phyloP scores from a whole-genome alignment of 2,329 filamentous ascomycete genomes.

The Venturia aucupariae region DNA sequence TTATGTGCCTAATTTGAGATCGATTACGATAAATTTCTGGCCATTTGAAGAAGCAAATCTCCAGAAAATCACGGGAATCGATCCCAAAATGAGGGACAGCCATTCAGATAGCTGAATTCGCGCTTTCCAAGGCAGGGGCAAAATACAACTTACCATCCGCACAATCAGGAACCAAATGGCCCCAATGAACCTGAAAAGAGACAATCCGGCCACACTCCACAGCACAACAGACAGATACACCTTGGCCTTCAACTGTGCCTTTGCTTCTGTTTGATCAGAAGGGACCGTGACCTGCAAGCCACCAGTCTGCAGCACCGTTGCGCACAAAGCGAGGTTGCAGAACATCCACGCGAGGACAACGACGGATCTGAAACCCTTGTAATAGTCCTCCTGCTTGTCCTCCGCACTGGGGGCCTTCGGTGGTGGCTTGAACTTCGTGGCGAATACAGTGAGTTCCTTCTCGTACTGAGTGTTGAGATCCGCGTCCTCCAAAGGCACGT shows the following conservation, averaged over 20 bases:
- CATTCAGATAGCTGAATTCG: no score
- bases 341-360: constrained; percentile 97
- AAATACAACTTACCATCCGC: constrained; percentile 22
- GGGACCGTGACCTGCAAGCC: constrained; percentile 54
- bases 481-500: constrained; percentile 77
- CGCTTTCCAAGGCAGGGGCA: no score
- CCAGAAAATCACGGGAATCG: no score
- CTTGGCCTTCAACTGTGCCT: constrained; percentile 51
- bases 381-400: constrained; percentile 95
- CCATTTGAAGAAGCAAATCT: no score
- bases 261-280: constrained; percentile 26
- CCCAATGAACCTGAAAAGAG: constrained; percentile 77
- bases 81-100: no score
- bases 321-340: constrained; percentile 80
- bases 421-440: constrained; percentile 63
- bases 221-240: constrained; percentile 82
- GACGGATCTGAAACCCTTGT: constrained; percentile 86
- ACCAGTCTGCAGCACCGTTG: constrained; percentile 76
- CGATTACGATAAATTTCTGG: not conserved
- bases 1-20: not conserved
- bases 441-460: constrained; percentile 66
- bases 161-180: constrained; percentile 82
- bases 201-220: constrained; percentile 80
- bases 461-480: constrained; percentile 96
- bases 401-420: constrained; percentile 50